Base-by-base conservation (phyloP, 108 stramenopile species). In the Cyclotella cryptica region DNA sequence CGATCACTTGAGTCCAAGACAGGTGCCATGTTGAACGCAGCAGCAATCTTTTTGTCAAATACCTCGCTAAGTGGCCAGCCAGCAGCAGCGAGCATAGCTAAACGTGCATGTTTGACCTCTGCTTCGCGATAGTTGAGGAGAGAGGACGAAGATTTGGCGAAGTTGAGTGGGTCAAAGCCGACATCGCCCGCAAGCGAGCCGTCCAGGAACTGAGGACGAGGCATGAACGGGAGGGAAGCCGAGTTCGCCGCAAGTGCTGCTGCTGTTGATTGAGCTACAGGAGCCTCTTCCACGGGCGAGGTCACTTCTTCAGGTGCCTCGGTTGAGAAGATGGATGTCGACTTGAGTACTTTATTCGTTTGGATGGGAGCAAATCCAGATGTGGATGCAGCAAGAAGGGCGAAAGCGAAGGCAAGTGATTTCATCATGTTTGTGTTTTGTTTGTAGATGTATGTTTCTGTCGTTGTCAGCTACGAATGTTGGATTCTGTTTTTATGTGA, bases 131-230 rank as follows among this genome's bases (percentile, higher is more conserved):
- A 83, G 54, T 80, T 84, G 64, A 86, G 77, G 28, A 80, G 46
- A 40, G 70, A 81, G 5, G 66, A 79, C 26, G 81, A 62, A 35
- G 79, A 67, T 71, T 91, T 90, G 77, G 92, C 90, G 67, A 97
- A 93, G 30, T 92, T 92, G 15, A 96, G 68, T 28, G 96, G 96
- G 77, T 97, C 96, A 68, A 97, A 97, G 22, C 96, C 96, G n/a
- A 93, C 93, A 74, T 96, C 94, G 35, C 94, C 96, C 14, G 89
- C 89, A 13, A 93, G 78, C 1, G 80, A 55, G 29, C 96, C 93
- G 62, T 87, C 87, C 42, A 97, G 85, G 21, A 80, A 77, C 3
- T 63, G 68, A 17, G 92, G 92, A 28, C 88, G 87, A 10, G 84
- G 74, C 71, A 96, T 73, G 83, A 92, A 96, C 35, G 95, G 95